These are phyloP conservation scores for Begonia peltatifolia DNA, from an alignment of 306 rosid species.

Conservation along the genomic window DNA sequence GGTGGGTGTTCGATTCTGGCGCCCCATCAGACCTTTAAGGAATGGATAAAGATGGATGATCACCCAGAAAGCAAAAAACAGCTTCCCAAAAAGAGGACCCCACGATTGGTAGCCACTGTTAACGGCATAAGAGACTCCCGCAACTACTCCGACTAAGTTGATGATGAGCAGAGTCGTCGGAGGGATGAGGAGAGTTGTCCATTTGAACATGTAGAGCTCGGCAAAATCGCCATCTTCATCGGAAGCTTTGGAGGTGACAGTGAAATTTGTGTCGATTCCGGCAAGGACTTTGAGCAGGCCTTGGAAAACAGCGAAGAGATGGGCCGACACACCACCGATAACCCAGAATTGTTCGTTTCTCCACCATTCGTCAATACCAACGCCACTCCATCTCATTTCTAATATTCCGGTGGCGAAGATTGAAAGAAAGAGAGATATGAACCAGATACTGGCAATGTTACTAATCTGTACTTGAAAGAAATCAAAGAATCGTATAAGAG, in stretches of 20 bases:
- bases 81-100: slow-evolving; percentile 98
- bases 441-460: slow-evolving; percentile 94
- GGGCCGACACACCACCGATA: slow-evolving; percentile 89
- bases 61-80: slow-evolving; percentile 98
- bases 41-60: slow-evolving; percentile 89
- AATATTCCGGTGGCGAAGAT: slow-evolving; percentile 95
- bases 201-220: slow-evolving; percentile 88
- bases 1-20: slow-evolving; percentile 94
- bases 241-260: slow-evolving; percentile 93
- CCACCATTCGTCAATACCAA: slow-evolving; percentile 98
- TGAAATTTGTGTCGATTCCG: slow-evolving; percentile 93
- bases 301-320: slow-evolving; percentile 88
- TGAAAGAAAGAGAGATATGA: slow-evolving; percentile 90
- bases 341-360: slow-evolving; percentile 99
- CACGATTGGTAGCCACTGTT: slow-evolving; percentile 98
- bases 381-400: slow-evolving; percentile 99
- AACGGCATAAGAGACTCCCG: slow-evolving; percentile 88
- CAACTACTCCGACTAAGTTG: slow-evolving; percentile 92
- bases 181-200: slow-evolving; percentile 95
- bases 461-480: slow-evolving; percentile 57
- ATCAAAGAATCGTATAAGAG: not conserved
- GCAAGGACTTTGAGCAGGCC: slow-evolving; percentile 96
- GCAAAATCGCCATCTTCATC: slow-evolving; percentile 91
- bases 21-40: slow-evolving; percentile 99
- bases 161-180: slow-evolving; percentile 86